Base-by-base conservation (phyloP, 2,329 filamentous ascomycete genomes). In the Aspergillus sp. region DNA sequence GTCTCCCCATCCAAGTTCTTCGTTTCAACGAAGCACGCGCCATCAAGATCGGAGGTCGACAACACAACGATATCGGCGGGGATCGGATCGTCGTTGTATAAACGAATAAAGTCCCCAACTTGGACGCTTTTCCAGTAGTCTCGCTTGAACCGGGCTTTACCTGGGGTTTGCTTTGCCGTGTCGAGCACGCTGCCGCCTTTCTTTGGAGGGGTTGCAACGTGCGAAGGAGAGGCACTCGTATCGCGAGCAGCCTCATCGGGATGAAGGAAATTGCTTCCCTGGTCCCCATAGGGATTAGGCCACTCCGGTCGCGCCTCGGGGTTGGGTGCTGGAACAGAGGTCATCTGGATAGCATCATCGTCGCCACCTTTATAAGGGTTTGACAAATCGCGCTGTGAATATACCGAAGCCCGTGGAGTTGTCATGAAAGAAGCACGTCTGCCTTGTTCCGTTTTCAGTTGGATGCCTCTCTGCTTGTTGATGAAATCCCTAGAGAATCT, bases 1-100 rank as follows among this genome's bases (percentile, higher is more conserved):
- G 95, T 99, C 77, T 99, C 95, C 50, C 95, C 95, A 69, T 99
- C 95, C 79, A 99, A 74, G 71, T 96, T 98, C 80, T 98, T 99
- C 2, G 95, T 99, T 76, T 99, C 95, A 20, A 99, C 89, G 67
- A 97, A 99, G 75, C 95, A 99, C 38, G 91, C 91, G 50, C 95
- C 95, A 66, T 99, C 95, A 0, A 89, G 84, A 66, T 98, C 95
- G 2, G 95, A 96, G 0, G 95, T 98, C 2, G 95, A 90, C 22
- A 99, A 78, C 43, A 99, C 89, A 48, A 98, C 88, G 45, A 99
- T 81, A 74, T 99, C 95, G 48, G 95, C 93, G 1, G 95, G 95
- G 22, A 99, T 86, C 66, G 96, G 92, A 68, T 99, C 95, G 64
- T 96, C 90, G 68, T 96, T 97, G 78, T 97, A 98, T 50, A 99